Base-by-base conservation (phyloP, 192 early-diverging fungal genomes). In the Coemansia sp. region DNA sequence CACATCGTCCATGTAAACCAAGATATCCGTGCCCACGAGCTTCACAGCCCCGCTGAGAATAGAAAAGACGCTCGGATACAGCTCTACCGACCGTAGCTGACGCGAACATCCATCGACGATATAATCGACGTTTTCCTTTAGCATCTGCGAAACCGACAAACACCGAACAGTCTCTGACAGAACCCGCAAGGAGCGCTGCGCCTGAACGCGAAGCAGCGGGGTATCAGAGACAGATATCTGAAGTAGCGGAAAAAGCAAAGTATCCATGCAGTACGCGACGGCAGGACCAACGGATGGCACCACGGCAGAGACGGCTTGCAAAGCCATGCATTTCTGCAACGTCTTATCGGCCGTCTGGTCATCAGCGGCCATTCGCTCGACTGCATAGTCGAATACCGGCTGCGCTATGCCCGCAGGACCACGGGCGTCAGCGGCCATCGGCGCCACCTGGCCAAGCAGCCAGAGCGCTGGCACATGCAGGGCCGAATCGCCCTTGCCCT, bases 1-100 rank as follows among this genome's bases (percentile, higher is more conserved):
- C 24, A 78, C 70, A 19, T 78, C 75, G 22, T 78, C 70, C 69
- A 72, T 69, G 47, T 63, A 78, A 23, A 64, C 60, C 60, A 78
- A 14, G 19, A 78, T 72, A 19, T 61, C 66, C 1, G 2, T 39
- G 1, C 70, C 75, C 13, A 69, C 70, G 39, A 72, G 49, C n/a
- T 27, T 24, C 23, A 72, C 75, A 5, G 70, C 63, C 0, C 70
- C 61, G 20, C 54, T 53, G 28, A 78, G 36, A 11, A 78, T 69
- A 11, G 49, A 27, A 47, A 78, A 78, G 14, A 66, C 70, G 1
- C 46, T 39, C 10, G 69, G 75, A 24, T 66, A 60, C 24, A 78
- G 23, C 4, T 68, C 62, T 5, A 69, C 59, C n/a, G 62, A n/a
- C 53, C 70, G 66, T n/a, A 78, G 34, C 45, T 72, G 69, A 22